A percentile compares a stretch with the other conserved stretches of the same genome.
Evolutionary conservation across 306 rosid genomes (phyloP).

Genomic region (Citrullus mucosospermus): DNA sequence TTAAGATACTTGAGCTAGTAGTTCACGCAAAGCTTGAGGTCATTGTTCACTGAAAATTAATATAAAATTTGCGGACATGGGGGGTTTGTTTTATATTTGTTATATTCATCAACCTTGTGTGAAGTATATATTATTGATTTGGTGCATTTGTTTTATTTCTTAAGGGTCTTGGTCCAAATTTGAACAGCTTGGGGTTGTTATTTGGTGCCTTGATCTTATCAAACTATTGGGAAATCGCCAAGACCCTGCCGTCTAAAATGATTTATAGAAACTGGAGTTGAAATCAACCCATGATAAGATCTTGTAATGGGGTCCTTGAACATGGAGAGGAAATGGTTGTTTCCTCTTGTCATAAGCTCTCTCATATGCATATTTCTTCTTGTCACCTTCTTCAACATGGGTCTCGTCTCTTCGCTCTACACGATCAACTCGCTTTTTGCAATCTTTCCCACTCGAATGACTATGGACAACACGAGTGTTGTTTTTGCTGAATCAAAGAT

Average conservation of each 20-base stretch:
- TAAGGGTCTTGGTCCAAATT: not conserved
- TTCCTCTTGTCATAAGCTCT: constrained; percentile 53
- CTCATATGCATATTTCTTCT: constrained; percentile 48
- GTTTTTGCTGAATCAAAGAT: constrained; percentile 38
- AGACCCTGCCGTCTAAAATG: not conserved
- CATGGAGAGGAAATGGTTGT: constrained; percentile 80
- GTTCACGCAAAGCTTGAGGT: not conserved
- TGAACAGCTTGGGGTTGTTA: not conserved
- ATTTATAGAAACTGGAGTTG: not conserved
- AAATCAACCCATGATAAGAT: constrained; percentile 8
- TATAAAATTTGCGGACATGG: not conserved
- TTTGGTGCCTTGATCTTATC: constrained; percentile 4
- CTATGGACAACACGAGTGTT: constrained; percentile 22
- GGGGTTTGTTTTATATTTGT: not conserved
- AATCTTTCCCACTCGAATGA: constrained; percentile 39
- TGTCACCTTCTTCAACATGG: constrained; percentile 61
- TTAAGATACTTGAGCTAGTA: not conserved
- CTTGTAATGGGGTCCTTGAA: constrained; percentile 41
- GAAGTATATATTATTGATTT: not conserved
- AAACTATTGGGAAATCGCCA: not conserved
- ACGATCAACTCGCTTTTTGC: constrained; percentile 61
- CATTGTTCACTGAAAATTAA: not conserved
- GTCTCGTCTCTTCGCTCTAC: constrained; percentile 50
- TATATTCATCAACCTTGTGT: not conserved
- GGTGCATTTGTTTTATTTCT: not conserved